Evolutionary conservation across 1,284 basidiomycete species (phyloP), one percentile per base, ranked within the genome.

Genomic region (Tilletia caries): DNA sequence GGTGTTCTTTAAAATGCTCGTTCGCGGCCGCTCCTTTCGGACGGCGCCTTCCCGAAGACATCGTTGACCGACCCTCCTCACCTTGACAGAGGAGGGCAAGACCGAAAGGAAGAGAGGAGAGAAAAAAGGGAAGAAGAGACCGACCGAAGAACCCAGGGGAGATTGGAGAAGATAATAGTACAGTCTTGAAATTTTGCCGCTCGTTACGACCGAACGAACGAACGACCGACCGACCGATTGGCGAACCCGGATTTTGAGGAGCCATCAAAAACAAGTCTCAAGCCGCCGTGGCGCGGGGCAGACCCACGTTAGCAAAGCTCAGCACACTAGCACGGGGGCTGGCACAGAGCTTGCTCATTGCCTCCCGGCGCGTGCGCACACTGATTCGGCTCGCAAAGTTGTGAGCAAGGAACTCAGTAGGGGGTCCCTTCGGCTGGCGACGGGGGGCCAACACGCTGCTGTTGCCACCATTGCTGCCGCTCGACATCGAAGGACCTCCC

Each of bases 271-370:
- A n/a, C n/a, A n/a, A n/a, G n/a, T 6, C 23, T 62, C 32, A 62
- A 29, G 58, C 58, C 58, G 58, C 32, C 29, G 58, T 62, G 8
- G 58, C 32, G 12, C 58, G 58, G 34, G 58, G 27, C 58, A 62
- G 12, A 34, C 58, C 58, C 32, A 29, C 20, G n/a, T 37, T 37
- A 18, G 29, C 75, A 64, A 76, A 76, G 68, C 72, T 73, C 68
- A 74, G 68, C 18, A 70, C 73, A 50, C 72, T 71, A 3, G 75
- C 76, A 52, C 78, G 71, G 3, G 78, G 78, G 65, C 75, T 77
- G 27, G 74, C 74, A 65, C 77, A 79, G 18, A 80, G 72, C 71
- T 78, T 78, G 25, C 72, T 76, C 77, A 80, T 77, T 66, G 78
- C 78, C 46, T 80, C 77, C 46, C 73, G 72, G 64, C 78, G 74